Conservation (phyloP, 2,329 filamentous ascomycete species). For the Aquanectria penicillioides region DNA sequence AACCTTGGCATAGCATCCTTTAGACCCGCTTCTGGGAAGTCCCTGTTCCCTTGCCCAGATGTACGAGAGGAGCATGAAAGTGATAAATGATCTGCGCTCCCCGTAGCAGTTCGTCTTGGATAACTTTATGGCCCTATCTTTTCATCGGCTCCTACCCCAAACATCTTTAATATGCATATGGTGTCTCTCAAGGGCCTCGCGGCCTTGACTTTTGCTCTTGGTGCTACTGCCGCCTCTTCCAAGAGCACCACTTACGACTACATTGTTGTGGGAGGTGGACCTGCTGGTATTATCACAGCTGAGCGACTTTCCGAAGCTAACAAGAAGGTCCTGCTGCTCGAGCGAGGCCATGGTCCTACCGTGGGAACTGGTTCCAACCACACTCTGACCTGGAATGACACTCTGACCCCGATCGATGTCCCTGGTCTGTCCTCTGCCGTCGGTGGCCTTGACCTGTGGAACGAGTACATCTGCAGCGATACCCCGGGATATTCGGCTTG, state of each 20-base stretch:
- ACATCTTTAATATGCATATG: slow-evolving; percentile 9
- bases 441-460: slow-evolving; percentile 74
- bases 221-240: background rate
- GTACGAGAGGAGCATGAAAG: no score
- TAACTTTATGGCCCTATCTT: background rate
- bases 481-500: slow-evolving; percentile 60
- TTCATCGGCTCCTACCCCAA: background rate
- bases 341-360: slow-evolving; percentile 68
- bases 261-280: slow-evolving; percentile 39
- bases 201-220: slow-evolving; percentile 1
- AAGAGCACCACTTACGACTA: slow-evolving; percentile 32
- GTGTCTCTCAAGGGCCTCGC: slow-evolving; percentile 6
- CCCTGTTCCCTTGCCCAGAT: no score
- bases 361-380: slow-evolving; percentile 70
- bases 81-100: background rate
- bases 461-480: slow-evolving; percentile 36
- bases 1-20: no score
- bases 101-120: background rate
- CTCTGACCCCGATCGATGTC: slow-evolving; percentile 75
- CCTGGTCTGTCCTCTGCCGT: slow-evolving; percentile 68
- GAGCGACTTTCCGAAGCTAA: slow-evolving; percentile 67
- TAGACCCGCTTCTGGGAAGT: no score
- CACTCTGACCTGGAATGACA: slow-evolving; percentile 68
- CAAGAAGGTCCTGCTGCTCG: slow-evolving; percentile 71
- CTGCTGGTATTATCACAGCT: slow-evolving; percentile 39